Evolutionary conservation across 2,329 filamentous ascomycete genomes (phyloP), one percentile per base, ranked within the genome.

Genomic region (Atkinsonella hypoxylon): DNA sequence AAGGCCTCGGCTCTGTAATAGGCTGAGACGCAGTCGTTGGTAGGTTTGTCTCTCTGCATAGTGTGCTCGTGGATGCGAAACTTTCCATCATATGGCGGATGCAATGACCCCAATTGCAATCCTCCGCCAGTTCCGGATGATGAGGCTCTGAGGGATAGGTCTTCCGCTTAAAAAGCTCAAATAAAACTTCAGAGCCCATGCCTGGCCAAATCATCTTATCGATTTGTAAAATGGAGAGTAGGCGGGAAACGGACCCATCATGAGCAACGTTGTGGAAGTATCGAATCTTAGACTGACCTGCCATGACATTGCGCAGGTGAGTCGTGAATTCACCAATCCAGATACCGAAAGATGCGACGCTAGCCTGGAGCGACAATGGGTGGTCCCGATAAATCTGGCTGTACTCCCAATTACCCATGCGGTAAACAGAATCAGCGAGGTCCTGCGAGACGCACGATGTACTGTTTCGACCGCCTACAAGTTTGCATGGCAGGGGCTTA

Each of bases 161-260:
- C 41, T 63, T 62, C 58, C 70, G 72, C 58, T 65, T 70, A 59
- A 82, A 89, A 31, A 90, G 61, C 68, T 91, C 87, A 61, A 90
- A 89, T 0, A 89, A 78, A 0, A 91, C 73, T 67, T 91, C 87
- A 10, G 79, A 73, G 0, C 87, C 87, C 86, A 91, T 89, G 0
- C 87, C 87, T 0, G 87, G 87, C 87, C 87, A 91, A 1, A 89
- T 81, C 86, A 91, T 91, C 48, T 72, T 64, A 20, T 88, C 82
- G 1, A 85, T 60, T 67, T 91, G 87, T 60, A 93, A 62, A 15
- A 90, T 75, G 2, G 79, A 79, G 20, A 93, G 69, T 7, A 91
- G 59, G 2, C 80, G 69, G 11, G 83, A 81, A 7, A 90, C 61
- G 3, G 79, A 83, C 2, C 87, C 88, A 58, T 93, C 88, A 59